phyloP scores from a whole-genome alignment of 306 rosid genomes.

The Ziziphus jujuba region DNA sequence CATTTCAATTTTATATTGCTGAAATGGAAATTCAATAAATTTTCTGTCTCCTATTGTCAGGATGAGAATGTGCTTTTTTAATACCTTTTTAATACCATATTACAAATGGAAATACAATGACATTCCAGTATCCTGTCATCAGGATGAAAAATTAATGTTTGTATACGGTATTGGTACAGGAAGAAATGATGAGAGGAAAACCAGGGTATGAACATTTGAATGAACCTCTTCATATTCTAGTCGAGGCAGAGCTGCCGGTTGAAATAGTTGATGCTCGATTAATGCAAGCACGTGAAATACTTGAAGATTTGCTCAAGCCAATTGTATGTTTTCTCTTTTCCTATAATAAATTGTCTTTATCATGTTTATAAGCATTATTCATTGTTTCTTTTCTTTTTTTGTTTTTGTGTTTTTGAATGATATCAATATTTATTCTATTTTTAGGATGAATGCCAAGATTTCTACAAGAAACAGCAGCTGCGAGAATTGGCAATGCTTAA shows the following conservation, averaged over 20 bases:
- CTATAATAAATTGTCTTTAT: slow-evolving; percentile 11
- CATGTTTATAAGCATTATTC: neutral
- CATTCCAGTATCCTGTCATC: neutral
- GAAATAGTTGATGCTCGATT: slow-evolving; percentile 82
- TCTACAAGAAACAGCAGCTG: slow-evolving; percentile 97
- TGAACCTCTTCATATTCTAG: slow-evolving; percentile 90
- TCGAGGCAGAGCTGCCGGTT: slow-evolving; percentile 88
- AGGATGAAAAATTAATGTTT: neutral
- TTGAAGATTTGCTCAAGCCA: slow-evolving; percentile 79
- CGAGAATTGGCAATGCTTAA: slow-evolving; percentile 90
- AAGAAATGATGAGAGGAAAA: slow-evolving; percentile 92
- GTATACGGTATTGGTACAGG: slow-evolving; percentile 42
- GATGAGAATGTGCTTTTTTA: too few relatives aligned
- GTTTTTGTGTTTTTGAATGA: neutral
- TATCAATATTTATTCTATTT: slow-evolving; percentile 8
- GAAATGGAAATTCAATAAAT: too few relatives aligned
- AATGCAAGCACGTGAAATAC: slow-evolving; percentile 80
- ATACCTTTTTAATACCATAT: neutral
- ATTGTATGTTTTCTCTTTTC: slow-evolving; percentile 39
- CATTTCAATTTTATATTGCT: too few relatives aligned
- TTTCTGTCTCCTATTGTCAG: too few relatives aligned
- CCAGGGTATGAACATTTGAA: slow-evolving; percentile 91
- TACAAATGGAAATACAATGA: neutral
- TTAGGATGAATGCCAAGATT: slow-evolving; percentile 95
- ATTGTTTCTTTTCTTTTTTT: neutral